Evolutionary conservation across 208 protist genomes (phyloP), one percentile per base, ranked within the genome.

Genomic region (Sergeia podlipaevii): DNA sequence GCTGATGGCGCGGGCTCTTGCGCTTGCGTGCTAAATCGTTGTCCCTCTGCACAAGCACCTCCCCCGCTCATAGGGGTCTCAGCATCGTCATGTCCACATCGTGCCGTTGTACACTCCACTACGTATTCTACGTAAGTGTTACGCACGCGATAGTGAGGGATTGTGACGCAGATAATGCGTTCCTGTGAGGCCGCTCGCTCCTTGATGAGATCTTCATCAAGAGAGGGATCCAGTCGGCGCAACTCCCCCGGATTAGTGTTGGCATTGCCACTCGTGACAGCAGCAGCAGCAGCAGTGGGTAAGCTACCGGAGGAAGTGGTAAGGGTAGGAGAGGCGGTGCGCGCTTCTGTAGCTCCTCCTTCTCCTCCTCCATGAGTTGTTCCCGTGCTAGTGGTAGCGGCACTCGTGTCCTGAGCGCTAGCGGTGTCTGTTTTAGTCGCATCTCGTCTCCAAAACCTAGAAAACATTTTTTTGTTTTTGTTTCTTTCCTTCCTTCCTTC

Each of bases 101-200:
- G n/a, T n/a, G n/a, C n/a, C n/a, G n/a, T n/a, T 18, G 65, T 64
- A 39, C 81, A 88, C 37, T 84, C 77, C 37, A 92, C 70, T 0
- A 81, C 70, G 55, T 92, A 92, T 55, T 92, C 85, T 3, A 92
- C 76, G 39, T 76, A 86, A 37, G 39, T 78, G 13, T 70, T 70
- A 30, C 72, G 73, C 24, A 92, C 77, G 2, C 85, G 74, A 54
- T 87, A 89, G 27, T 78, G 56, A 1, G 77, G 80, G 36, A 92
- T 74, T 6, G 61, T 41, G 7, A 91, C 69, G 10, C 62, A 66
- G 15, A 55, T 74, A 33, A 84, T 78, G 59, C 43, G 53, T 45
- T 58, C 60, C 30, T 59, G 53, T 50, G n/a, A n/a, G n/a, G 55
- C 30, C 27, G 66, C 59, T 5, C 59, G 52, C 23, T 73, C 59